phyloP scores from a whole-genome alignment of 2,329 filamentous ascomycete species.

The Nectriaceae sp. region DNA sequence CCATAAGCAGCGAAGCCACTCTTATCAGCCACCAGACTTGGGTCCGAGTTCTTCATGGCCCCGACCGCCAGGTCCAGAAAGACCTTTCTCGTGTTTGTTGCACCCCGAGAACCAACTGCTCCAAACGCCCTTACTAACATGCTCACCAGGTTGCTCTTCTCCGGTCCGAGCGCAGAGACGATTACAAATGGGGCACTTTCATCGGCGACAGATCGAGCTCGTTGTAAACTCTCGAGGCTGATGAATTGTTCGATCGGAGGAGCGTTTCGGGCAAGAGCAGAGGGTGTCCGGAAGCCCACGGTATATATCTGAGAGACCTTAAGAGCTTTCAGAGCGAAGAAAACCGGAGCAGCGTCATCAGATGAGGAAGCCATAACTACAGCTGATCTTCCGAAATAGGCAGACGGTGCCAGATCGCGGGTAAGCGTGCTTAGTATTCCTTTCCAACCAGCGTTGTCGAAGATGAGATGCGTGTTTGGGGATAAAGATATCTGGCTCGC shows the following conservation, averaged over 20 bases:
- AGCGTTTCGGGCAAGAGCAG: conserved; percentile 60
- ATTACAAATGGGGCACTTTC: conserved; percentile 73
- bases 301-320: conserved; percentile 80
- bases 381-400: conserved; percentile 74
- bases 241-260: conserved; percentile 79
- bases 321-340: conserved; percentile 77
- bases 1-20: conserved; percentile 81
- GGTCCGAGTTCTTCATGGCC: conserved; percentile 59
- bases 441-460: conserved; percentile 85
- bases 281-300: conserved; percentile 72
- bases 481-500: conserved; percentile 40
- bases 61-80: conserved; percentile 77
- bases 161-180: conserved; percentile 74
- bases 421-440: conserved; percentile 81
- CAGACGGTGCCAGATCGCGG: conserved; percentile 78
- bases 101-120: conserved; percentile 31
- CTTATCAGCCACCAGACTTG: conserved; percentile 68
- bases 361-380: conserved; percentile 73
- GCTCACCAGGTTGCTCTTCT: conserved; percentile 77
- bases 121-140: conserved; percentile 76
- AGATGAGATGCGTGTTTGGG: conserved; percentile 60
- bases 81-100: conserved; percentile 59
- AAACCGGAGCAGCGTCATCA: conserved; percentile 74
- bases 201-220: conserved; percentile 50
- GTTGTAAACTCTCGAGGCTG: conserved; percentile 64